phyloP scores from a whole-genome alignment of 495 filamentous ascomycete genomes.

The Aspergillus diversus region DNA sequence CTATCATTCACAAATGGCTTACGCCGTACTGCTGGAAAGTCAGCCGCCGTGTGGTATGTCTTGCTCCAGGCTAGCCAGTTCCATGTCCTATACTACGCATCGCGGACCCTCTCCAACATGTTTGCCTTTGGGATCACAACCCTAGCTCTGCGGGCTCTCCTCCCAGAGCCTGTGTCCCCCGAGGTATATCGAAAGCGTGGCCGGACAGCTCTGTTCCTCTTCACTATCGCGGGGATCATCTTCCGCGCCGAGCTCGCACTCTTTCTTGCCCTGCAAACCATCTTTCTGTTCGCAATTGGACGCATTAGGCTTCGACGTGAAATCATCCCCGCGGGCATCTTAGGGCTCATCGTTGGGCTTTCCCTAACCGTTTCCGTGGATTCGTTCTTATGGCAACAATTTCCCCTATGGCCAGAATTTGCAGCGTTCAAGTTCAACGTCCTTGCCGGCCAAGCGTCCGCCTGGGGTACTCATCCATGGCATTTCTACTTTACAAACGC shows the following conservation, averaged over 20 bases:
- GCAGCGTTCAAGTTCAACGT: conserved; percentile 92
- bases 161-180: conserved; percentile 53
- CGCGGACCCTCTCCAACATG: conserved; percentile 91
- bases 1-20: conserved; percentile 65
- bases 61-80: conserved; percentile 86
- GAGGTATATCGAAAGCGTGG: conserved; percentile 45
- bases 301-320: conserved; percentile 57
- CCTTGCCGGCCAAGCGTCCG: conserved; percentile 65
- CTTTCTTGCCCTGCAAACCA: conserved; percentile 59
- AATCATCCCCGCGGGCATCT: conserved; percentile 69
- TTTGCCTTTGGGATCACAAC: conserved; percentile 88
- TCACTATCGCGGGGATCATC: conserved; percentile 81
- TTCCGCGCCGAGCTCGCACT: conserved; percentile 92
- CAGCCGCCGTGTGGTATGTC: conserved; percentile 78
- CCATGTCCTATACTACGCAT: conserved; percentile 92
- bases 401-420: conserved; percentile 87
- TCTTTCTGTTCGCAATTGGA: conserved; percentile 56
- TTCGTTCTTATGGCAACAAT: conserved; percentile 86
- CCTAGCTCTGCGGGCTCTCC: conserved; percentile 68
- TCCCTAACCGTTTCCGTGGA: conserved; percentile 72
- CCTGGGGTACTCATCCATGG: conserved; percentile 87
- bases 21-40: conserved; percentile 66
- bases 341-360: conserved; percentile 65
- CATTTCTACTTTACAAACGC: conserved; percentile 84
- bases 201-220: conserved; percentile 63